Evolutionary conservation across 352 stramenopile genomes (phyloP).

Genomic region (Phytophthora colocasiae): DNA sequence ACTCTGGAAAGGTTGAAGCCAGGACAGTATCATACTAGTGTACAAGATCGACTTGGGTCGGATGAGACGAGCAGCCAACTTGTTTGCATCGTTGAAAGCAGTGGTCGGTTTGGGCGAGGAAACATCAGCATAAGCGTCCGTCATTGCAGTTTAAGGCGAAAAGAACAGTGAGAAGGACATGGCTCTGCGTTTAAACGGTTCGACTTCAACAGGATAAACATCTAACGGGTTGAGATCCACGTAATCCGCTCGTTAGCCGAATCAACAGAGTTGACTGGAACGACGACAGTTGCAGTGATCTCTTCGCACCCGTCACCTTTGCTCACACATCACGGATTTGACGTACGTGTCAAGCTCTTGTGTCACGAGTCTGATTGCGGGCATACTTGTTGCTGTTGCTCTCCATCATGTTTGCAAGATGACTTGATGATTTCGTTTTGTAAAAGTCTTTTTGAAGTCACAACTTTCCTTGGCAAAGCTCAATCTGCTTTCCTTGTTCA

Average conservation of each 20-base stretch:
- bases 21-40: slow-evolving; percentile 11
- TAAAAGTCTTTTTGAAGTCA: not conserved
- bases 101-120: slow-evolving; percentile 10
- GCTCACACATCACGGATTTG: slow-evolving; percentile 6
- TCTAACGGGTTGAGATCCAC: not conserved
- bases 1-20: slow-evolving; percentile 20
- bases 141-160: slow-evolving; percentile 4
- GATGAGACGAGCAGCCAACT: slow-evolving; percentile 18
- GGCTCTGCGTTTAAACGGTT: not conserved
- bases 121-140: slow-evolving; percentile 8
- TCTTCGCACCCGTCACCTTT: slow-evolving; percentile 10
- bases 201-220: slow-evolving; percentile 20
- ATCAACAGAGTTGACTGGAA: not conserved
- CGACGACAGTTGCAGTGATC: slow-evolving; percentile 5
- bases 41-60: slow-evolving; percentile 15
- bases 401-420: too few species aligned
- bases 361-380: too few species aligned
- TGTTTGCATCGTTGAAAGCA: slow-evolving; percentile 22
- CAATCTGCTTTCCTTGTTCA: slow-evolving; percentile 12
- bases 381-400: too few species aligned
- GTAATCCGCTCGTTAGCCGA: slow-evolving; percentile 4
- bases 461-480: slow-evolving; percentile 11
- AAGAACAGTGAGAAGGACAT: slow-evolving; percentile 7
- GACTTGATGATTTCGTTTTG: too few species aligned
- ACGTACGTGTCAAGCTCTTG: too few species aligned